These are phyloP conservation scores for Cystodermella granulosa DNA, from an alignment of 1,284 basidiomycete genomes.

Conservation along the genomic window DNA sequence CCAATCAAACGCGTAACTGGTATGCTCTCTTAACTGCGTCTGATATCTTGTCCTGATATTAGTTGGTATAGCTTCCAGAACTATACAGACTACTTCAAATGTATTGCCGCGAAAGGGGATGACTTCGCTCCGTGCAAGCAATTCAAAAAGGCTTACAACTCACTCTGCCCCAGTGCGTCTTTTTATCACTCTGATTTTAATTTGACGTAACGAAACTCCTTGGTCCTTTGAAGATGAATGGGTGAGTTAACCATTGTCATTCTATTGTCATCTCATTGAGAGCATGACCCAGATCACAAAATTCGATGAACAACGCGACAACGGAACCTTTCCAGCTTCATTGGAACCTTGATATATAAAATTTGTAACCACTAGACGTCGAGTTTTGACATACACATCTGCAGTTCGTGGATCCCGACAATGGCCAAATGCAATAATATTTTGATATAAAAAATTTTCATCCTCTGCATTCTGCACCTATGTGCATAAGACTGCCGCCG, in stretches of 20 bases:
- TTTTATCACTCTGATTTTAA: conserved; percentile 6
- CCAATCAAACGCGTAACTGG: conserved; percentile 95
- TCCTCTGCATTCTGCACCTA: too few species aligned
- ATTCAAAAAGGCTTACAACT: conserved; percentile 95
- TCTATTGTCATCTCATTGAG: conserved; percentile 9
- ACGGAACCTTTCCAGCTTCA: conserved; percentile 85
- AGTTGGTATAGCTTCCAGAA: conserved; percentile 79
- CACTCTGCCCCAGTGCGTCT: conserved; percentile 94
- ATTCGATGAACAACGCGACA: conserved; percentile 92
- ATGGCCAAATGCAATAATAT: too few species aligned
- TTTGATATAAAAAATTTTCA: too few species aligned
- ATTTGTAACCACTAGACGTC: too few species aligned
- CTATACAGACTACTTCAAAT: conserved; percentile 98
- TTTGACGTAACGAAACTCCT: conserved; percentile 7
- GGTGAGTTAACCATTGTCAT: conserved; percentile 44
- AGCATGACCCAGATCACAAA: conserved; percentile 57
- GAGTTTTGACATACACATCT: too few species aligned
- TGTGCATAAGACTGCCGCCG: too few species aligned
- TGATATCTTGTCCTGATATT: conserved; percentile 4
- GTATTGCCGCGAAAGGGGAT: conserved; percentile 94
- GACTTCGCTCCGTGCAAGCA: conserved; percentile 98
- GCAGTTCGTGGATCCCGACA: too few species aligned
- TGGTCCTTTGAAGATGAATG: conserved; percentile 64
- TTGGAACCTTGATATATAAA: conserved; percentile 65
- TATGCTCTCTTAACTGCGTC: conserved; percentile 35